These are phyloP conservation scores for Podila minutissima DNA, from an alignment of 192 early-diverging fungal species.

Conservation along the genomic window DNA sequence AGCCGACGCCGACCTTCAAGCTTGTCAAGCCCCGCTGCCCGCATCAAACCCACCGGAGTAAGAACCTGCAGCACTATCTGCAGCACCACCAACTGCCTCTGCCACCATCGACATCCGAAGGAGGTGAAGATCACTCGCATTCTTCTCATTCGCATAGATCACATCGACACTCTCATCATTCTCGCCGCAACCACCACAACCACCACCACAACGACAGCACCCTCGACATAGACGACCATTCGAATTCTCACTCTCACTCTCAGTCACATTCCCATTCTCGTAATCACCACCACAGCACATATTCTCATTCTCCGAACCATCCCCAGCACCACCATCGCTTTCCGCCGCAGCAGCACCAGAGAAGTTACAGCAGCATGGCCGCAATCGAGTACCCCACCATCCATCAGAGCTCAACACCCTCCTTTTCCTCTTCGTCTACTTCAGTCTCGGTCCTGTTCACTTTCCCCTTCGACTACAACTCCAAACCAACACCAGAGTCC, in stretches of 20 bases:
- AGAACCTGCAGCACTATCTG: constrained; percentile 15
- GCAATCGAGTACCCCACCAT: constrained; percentile 20
- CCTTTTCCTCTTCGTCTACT: background rate
- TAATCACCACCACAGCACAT: background rate
- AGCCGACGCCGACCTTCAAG: constrained; percentile 32
- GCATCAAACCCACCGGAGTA: constrained; percentile 20
- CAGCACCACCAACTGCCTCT: constrained; percentile 31
- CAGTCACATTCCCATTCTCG: constrained; percentile 12
- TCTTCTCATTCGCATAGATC: constrained; percentile 6
- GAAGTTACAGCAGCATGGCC: constrained; percentile 12
- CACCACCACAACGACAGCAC: constrained; percentile 5
- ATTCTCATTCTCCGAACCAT: constrained; percentile 1
- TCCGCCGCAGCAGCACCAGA: background rate
- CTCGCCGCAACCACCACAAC: background rate
- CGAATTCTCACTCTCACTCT: constrained; percentile 7
- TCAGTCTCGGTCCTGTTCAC: constrained; percentile 4
- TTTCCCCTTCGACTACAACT: background rate
- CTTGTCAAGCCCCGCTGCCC: constrained; percentile 48
- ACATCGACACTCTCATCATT: constrained; percentile 1
- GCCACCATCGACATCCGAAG: constrained; percentile 5
- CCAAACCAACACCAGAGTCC: constrained; percentile 4
- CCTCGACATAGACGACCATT: background rate
- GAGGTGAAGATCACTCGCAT: background rate
- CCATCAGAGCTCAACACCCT: background rate
- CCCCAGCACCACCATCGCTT: background rate